phyloP scores from a whole-genome alignment of 192 early-diverging fungal genomes.

The Umbelopsis vinacea region DNA sequence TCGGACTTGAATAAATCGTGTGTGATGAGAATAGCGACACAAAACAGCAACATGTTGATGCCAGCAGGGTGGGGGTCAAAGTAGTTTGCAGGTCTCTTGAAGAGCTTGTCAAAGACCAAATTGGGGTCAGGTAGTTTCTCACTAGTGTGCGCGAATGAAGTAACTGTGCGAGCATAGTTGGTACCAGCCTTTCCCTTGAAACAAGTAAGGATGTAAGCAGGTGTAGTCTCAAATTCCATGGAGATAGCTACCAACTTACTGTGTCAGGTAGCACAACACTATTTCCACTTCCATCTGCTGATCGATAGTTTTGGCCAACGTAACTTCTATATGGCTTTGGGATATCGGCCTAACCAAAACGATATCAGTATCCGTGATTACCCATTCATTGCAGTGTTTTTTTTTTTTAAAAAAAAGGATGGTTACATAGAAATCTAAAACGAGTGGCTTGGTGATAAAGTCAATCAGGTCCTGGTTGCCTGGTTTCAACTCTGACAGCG shows the following conservation, averaged over 20 bases:
- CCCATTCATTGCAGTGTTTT: not conserved
- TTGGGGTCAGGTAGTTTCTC: slow-evolving; percentile 22
- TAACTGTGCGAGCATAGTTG: slow-evolving; percentile 24
- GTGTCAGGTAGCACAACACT: slow-evolving; percentile 21
- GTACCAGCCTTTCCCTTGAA: slow-evolving; percentile 24
- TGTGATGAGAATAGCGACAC: slow-evolving; percentile 48
- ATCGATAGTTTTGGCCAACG: slow-evolving; percentile 24
- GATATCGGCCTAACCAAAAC: slow-evolving; percentile 22
- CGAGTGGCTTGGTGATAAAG: slow-evolving; percentile 10
- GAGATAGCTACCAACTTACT: slow-evolving; percentile 8
- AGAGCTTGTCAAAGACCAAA: slow-evolving; percentile 19
- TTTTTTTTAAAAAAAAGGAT: too few species aligned
- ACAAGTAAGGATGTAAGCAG: not conserved
- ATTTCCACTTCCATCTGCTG: slow-evolving; percentile 30
- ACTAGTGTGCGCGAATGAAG: not conserved
- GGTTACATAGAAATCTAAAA: slow-evolving; percentile 22
- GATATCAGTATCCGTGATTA: not conserved
- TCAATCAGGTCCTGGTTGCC: slow-evolving; percentile 17
- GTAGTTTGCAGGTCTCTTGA: slow-evolving; percentile 22
- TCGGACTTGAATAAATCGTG: slow-evolving; percentile 52
- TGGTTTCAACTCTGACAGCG: not conserved
- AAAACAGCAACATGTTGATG: slow-evolving; percentile 46
- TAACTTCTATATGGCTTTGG: slow-evolving; percentile 29
- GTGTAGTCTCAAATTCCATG: too few species aligned
- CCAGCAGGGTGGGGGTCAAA: slow-evolving; percentile 36